Percentiles rank a stretch among this genome's conserved stretches.
Conservation (phyloP, 345 rosid genomes). For the Hibiscus syriacus region DNA sequence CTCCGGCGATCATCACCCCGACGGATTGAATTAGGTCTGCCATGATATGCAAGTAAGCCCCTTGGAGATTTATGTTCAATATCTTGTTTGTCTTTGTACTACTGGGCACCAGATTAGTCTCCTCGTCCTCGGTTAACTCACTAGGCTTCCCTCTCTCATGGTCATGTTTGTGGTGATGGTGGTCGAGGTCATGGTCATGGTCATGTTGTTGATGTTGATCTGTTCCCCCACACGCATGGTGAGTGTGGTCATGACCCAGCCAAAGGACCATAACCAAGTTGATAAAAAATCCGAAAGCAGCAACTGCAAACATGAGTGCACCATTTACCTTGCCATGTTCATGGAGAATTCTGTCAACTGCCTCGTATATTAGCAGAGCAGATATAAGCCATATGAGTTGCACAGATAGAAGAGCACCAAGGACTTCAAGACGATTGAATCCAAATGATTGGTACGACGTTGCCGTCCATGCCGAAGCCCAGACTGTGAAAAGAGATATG, state of each 20-base stretch:
- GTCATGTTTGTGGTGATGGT: slow-evolving; percentile 13
- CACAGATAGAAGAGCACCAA: slow-evolving; percentile 72
- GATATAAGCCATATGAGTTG: slow-evolving; percentile 79
- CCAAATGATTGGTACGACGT: slow-evolving; percentile 56
- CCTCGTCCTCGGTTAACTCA: slow-evolving; percentile 23
- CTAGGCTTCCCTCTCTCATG: slow-evolving; percentile 19
- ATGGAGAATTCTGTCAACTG: slow-evolving; percentile 47
- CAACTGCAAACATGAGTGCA: slow-evolving; percentile 58
- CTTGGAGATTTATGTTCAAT: slow-evolving; percentile 70
- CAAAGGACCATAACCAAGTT: slow-evolving; percentile 62
- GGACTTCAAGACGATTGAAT: too few species aligned
- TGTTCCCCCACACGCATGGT: slow-evolving; percentile 20
- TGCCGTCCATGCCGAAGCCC: slow-evolving; percentile 77
- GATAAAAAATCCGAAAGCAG: slow-evolving; percentile 61
- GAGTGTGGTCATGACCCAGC: slow-evolving; percentile 65
- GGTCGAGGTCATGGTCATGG: too few species aligned
- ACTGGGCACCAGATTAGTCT: slow-evolving; percentile 22
- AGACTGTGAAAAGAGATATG: slow-evolving; percentile 56
- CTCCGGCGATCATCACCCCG: slow-evolving; percentile 81
- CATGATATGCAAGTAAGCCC: slow-evolving; percentile 69
- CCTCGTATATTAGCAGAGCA: slow-evolving; percentile 53
- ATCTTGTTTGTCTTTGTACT: slow-evolving; percentile 20
- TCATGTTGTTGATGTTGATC: slow-evolving; percentile 18
- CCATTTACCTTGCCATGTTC: slow-evolving; percentile 43
- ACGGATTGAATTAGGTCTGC: slow-evolving; percentile 71